phyloP scores from a whole-genome alignment of 768 basidiomycete genomes.

The Goffeauzyma gilvescens region DNA sequence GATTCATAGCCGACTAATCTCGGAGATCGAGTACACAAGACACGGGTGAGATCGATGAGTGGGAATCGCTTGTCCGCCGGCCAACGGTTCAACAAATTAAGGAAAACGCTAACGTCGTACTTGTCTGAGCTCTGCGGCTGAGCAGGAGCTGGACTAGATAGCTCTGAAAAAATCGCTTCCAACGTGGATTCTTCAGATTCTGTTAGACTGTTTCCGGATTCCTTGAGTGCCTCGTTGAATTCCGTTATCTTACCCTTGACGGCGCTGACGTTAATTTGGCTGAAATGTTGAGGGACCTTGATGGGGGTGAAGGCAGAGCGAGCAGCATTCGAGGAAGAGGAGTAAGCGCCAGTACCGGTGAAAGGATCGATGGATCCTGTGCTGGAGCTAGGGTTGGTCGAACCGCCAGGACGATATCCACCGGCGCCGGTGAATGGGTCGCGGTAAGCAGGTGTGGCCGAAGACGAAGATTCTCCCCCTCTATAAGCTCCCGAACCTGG shows the following conservation, averaged over 20 bases:
- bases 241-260: conserved; percentile 52
- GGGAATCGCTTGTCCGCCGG: conserved; percentile 29
- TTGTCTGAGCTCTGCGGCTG: conserved; percentile 9
- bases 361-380: conserved; percentile 20
- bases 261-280: conserved; percentile 47
- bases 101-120: conserved; percentile 13
- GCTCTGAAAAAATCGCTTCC: conserved; percentile 1
- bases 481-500: no score
- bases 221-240: conserved; percentile 49
- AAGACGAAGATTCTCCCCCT: no score
- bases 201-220: conserved; percentile 20
- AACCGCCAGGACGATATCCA: conserved; percentile 22
- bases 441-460: no score
- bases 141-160: not conserved
- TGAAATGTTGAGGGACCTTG: conserved; percentile 52
- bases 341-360: conserved; percentile 38
- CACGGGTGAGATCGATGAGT: conserved; percentile 62
- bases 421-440: no score
- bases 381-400: conserved; percentile 5
- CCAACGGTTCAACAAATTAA: conserved; percentile 16
- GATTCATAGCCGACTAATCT: conserved; percentile 35
- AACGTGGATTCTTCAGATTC: not conserved
- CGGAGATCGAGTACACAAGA: conserved; percentile 48
- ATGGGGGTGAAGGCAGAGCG: conserved; percentile 13
- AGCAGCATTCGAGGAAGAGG: conserved; percentile 27